A percentile compares a stretch with the other conserved stretches of the same genome.
Conservation (phyloP, 805 yeast genomes). For the Teunomyces funiuensis region DNA sequence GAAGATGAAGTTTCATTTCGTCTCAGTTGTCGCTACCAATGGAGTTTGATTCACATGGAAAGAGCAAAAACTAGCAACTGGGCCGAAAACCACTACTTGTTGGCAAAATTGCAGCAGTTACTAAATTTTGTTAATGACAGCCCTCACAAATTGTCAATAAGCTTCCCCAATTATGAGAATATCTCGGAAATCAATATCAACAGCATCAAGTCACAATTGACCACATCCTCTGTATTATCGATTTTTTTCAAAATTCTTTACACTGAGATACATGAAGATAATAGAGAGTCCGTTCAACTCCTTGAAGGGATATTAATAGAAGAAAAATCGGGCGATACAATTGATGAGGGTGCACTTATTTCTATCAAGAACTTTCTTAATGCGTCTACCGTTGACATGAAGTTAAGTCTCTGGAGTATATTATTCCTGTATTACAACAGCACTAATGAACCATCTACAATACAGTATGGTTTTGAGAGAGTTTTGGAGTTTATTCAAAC, state of each 20-base stretch:
- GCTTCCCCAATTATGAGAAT: slow-evolving; percentile 56
- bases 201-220: slow-evolving; percentile 58
- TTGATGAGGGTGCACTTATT: slow-evolving; percentile 22
- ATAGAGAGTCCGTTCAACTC: slow-evolving; percentile 34
- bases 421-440: slow-evolving; percentile 56
- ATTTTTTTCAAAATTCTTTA: slow-evolving; percentile 57
- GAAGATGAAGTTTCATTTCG: slow-evolving; percentile 2
- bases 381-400: slow-evolving; percentile 63
- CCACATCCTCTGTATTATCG: slow-evolving; percentile 69
- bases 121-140: slow-evolving; percentile 10
- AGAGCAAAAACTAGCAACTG: slow-evolving; percentile 29
- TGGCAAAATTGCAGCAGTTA: slow-evolving; percentile 20
- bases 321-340: slow-evolving; percentile 8
- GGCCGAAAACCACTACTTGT: slow-evolving; percentile 29
- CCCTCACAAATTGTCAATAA: slow-evolving; percentile 25
- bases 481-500: slow-evolving; percentile 46
- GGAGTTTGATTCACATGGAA: slow-evolving; percentile 35
- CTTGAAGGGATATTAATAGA: slow-evolving; percentile 49
- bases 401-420: slow-evolving; percentile 73
- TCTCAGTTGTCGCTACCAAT: slow-evolving; percentile 22
- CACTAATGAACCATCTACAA: slow-evolving; percentile 26
- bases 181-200: slow-evolving; percentile 56
- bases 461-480: slow-evolving; percentile 51
- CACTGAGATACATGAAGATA: slow-evolving; percentile 26
- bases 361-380: slow-evolving; percentile 64